Percentiles rank a stretch among this genome's conserved stretches.
These are phyloP conservation scores for Boletus eberwhitei DNA, from an alignment of 768 basidiomycete species.

Conservation along the genomic window DNA sequence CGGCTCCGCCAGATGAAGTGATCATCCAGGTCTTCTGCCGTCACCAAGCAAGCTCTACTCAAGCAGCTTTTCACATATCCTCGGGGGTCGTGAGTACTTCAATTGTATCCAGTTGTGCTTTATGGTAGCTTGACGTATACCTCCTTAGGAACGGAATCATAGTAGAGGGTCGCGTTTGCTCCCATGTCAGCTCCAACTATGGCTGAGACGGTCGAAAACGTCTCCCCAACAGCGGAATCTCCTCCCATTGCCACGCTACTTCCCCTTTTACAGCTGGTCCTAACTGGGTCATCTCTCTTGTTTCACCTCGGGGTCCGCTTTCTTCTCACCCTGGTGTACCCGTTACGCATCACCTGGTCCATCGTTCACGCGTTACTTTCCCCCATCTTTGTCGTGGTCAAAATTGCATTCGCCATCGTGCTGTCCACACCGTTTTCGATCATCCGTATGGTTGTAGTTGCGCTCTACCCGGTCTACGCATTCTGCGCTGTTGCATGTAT, in stretches of 20 bases:
- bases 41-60: not conserved
- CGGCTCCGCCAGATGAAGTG: no score
- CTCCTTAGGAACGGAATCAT: not conserved
- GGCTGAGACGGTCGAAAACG: not conserved
- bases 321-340: conserved; percentile 14
- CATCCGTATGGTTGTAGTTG: conserved; percentile 37
- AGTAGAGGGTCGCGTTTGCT: not conserved
- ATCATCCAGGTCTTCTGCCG: no score
- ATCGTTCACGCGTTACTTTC: conserved; percentile 41
- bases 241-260: conserved; percentile 27
- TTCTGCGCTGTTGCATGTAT: conserved; percentile 56
- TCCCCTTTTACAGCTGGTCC: conserved; percentile 13
- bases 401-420: conserved; percentile 40
- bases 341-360: conserved; percentile 24
- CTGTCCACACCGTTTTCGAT: conserved; percentile 45
- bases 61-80: not conserved
- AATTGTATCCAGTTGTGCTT: not conserved
- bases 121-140: not conserved
- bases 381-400: conserved; percentile 43
- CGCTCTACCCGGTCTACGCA: conserved; percentile 54
- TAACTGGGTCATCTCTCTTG: conserved; percentile 11
- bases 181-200: conserved; percentile 8
- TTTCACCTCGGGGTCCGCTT: conserved; percentile 11
- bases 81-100: not conserved
- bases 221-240: not conserved